Percentiles rank a stretch among this genome's conserved stretches.
phyloP scores from a whole-genome alignment of 495 filamentous ascomycete genomes.

The Cercophora newfieldiana region DNA sequence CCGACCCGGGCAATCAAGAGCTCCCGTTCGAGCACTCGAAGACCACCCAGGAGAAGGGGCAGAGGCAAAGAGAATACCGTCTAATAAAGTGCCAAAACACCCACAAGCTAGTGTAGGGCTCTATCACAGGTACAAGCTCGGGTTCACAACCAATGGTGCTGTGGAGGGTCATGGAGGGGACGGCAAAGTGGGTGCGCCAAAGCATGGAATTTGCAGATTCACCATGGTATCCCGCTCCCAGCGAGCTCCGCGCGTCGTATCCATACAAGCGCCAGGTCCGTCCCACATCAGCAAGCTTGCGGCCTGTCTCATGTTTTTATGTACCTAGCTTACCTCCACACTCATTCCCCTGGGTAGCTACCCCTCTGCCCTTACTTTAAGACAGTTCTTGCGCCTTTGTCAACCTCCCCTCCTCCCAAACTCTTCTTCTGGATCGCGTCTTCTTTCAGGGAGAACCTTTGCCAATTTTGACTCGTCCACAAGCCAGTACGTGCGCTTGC shows the following conservation, averaged over 20 bases:
- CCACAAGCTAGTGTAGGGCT: background rate
- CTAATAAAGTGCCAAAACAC: background rate
- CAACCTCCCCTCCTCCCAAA: background rate
- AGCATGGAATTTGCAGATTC: slow-evolving; percentile 34
- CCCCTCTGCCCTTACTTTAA: background rate
- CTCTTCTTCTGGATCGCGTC: slow-evolving; percentile 4
- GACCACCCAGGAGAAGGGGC: background rate
- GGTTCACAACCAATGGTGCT: background rate
- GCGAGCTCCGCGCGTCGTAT: slow-evolving; percentile 23
- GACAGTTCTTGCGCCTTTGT: slow-evolving; percentile 1
- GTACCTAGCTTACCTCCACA: slow-evolving; percentile 8
- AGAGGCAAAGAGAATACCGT: background rate
- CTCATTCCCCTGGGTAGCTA: background rate
- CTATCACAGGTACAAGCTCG: background rate
- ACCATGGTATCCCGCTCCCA: slow-evolving; percentile 32
- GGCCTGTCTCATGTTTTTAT: slow-evolving; percentile 4
- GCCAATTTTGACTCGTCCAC: background rate
- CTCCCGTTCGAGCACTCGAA: background rate
- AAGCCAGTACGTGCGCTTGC: background rate
- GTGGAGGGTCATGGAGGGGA: slow-evolving; percentile 11
- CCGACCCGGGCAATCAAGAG: too few relatives aligned
- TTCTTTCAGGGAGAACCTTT: slow-evolving; percentile 12
- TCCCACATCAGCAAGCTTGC: slow-evolving; percentile 7
- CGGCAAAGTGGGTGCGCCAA: slow-evolving; percentile 33
- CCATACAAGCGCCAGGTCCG: background rate